These are phyloP conservation scores for Phytophthora citrophthora DNA, from an alignment of 352 stramenopile species.

Conservation along the genomic window DNA sequence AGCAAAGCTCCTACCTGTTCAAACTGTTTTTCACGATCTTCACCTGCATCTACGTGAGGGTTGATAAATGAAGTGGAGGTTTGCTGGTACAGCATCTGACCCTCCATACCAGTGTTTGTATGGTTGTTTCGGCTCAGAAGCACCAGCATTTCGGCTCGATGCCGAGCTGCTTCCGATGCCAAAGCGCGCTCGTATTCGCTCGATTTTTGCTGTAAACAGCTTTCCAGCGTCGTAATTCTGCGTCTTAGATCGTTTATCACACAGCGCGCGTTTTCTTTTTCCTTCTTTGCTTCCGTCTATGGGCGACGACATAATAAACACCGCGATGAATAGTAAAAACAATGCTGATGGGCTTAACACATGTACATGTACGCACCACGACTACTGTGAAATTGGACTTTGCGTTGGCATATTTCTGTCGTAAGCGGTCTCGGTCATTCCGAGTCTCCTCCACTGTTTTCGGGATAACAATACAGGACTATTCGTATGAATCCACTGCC, in stretches of 20 bases:
- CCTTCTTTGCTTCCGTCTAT: slow-evolving; percentile 75
- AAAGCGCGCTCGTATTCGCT: slow-evolving; percentile 72
- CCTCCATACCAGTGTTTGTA: neutral
- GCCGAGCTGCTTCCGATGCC: slow-evolving; percentile 43
- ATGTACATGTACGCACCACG: slow-evolving; percentile 42
- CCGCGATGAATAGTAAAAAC: neutral
- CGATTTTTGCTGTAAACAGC: slow-evolving; percentile 55
- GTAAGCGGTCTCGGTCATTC: slow-evolving; percentile 70
- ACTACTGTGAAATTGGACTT: slow-evolving; percentile 81
- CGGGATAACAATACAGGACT: neutral
- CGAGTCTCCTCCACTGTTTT: slow-evolving; percentile 49
- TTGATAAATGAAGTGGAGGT: slow-evolving; percentile 26
- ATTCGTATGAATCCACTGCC: too few species aligned
- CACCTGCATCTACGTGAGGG: slow-evolving; percentile 15
- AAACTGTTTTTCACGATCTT: slow-evolving; percentile 34
- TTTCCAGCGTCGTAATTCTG: slow-evolving; percentile 55
- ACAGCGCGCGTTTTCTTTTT: slow-evolving; percentile 69
- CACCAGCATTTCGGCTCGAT: slow-evolving; percentile 63
- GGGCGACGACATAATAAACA: neutral
- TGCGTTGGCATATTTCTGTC: slow-evolving; percentile 80
- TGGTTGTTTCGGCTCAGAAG: slow-evolving; percentile 52
- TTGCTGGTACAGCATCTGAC: slow-evolving; percentile 23
- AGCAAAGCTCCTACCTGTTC: slow-evolving; percentile 27
- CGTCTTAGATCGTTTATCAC: slow-evolving; percentile 62
- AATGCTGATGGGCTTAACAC: too few species aligned